Percentiles rank a stretch among this genome's conserved stretches.
Evolutionary conservation across 306 rosid species (phyloP).

Genomic region (Citrullus mucosospermus): DNA sequence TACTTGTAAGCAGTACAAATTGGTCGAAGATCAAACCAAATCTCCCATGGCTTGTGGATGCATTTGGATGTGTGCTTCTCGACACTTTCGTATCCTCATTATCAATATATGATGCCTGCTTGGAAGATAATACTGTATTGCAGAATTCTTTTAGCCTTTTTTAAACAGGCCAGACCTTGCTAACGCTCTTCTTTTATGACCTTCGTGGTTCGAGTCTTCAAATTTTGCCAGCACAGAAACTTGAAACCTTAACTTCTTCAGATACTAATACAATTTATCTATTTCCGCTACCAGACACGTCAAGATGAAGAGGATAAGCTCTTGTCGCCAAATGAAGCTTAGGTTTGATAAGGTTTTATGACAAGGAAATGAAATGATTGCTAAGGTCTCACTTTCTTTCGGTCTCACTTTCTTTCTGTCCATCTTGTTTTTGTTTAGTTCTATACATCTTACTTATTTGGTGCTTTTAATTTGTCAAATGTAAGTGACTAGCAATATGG

Average conservation of each 20-base stretch:
- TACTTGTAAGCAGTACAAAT: conserved; percentile 52
- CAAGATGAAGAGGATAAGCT: neutral
- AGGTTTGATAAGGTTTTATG: neutral
- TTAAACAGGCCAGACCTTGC: neutral
- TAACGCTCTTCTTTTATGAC: neutral
- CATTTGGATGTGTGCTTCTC: conserved; percentile 72
- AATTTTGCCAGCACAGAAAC: neutral
- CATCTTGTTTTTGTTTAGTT: neutral
- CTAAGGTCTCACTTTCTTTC: conserved; percentile 21
- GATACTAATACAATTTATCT: conserved; percentile 60
- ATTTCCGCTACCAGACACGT: conserved; percentile 21
- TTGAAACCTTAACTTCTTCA: conserved; percentile 24
- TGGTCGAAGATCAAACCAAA: conserved; percentile 62
- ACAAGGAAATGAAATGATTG: conserved; percentile 13
- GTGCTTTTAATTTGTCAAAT: neutral
- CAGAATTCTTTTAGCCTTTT: neutral
- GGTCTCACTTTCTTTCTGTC: conserved; percentile 3
- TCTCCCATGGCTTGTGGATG: conserved; percentile 89
- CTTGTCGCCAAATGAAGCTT: conserved; percentile 15
- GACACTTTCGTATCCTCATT: conserved; percentile 67
- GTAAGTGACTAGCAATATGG: neutral
- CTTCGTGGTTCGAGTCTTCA: neutral
- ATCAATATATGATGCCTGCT: neutral
- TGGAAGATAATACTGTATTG: neutral
- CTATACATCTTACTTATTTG: neutral